Percentiles rank a stretch among this genome's conserved stretches.
These are phyloP conservation scores for Amanita phalloides DNA, from an alignment of 768 basidiomycete species.

Conservation along the genomic window DNA sequence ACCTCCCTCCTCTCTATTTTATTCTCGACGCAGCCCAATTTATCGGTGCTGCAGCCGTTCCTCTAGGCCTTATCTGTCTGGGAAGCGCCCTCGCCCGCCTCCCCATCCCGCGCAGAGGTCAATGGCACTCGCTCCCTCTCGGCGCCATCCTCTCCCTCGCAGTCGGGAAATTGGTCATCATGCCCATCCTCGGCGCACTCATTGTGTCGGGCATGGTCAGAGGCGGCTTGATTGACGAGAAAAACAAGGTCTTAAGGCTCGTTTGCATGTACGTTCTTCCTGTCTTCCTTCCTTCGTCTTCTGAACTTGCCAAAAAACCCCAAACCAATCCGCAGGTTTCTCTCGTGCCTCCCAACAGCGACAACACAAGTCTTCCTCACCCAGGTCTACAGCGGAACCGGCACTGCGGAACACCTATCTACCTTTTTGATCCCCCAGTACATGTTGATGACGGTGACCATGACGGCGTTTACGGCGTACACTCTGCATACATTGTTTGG, in stretches of 20 bases:
- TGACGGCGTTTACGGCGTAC: slow-evolving; percentile 39
- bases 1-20: slow-evolving; percentile 55
- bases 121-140: slow-evolving; percentile 32
- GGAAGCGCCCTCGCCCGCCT: slow-evolving; percentile 55
- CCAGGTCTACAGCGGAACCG: slow-evolving; percentile 57
- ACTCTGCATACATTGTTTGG: slow-evolving; percentile 8
- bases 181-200: slow-evolving; percentile 51
- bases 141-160: slow-evolving; percentile 46
- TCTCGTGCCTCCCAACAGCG: slow-evolving; percentile 51
- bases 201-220: slow-evolving; percentile 41
- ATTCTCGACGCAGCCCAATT: slow-evolving; percentile 46
- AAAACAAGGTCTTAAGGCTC: slow-evolving; percentile 52
- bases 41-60: slow-evolving; percentile 53
- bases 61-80: slow-evolving; percentile 49
- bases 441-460: slow-evolving; percentile 37
- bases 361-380: slow-evolving; percentile 55
- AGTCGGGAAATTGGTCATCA: slow-evolving; percentile 40
- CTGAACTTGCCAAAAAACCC: too few relatives aligned
- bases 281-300: neutral
- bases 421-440: slow-evolving; percentile 58
- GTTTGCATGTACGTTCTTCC: slow-evolving; percentile 49
- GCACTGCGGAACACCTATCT: slow-evolving; percentile 49
- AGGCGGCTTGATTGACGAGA: slow-evolving; percentile 31
- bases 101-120: slow-evolving; percentile 29
- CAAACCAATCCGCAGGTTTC: slow-evolving; percentile 26